phyloP scores from a whole-genome alignment of 805 yeast species.

The Ogataea nakhonphanomensis region DNA sequence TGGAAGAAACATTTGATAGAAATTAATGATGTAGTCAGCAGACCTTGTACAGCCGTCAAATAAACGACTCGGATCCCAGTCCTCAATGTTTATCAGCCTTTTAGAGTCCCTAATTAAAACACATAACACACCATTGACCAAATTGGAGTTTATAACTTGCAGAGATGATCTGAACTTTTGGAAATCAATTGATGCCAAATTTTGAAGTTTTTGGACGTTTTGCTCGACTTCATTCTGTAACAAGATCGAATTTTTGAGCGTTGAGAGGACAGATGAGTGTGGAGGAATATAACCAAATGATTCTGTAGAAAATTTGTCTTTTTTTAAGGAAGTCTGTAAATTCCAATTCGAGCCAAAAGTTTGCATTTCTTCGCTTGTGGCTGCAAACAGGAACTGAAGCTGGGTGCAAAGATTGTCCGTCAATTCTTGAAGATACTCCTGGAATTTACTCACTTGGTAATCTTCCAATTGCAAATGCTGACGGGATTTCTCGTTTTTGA shows the following conservation, averaged over 20 bases:
- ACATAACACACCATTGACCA: conserved; percentile 27
- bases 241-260: conserved; percentile 48
- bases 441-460: conserved; percentile 40
- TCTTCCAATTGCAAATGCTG: conserved; percentile 40
- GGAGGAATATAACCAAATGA: conserved; percentile 62
- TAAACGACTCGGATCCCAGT: conserved; percentile 33
- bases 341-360: conserved; percentile 12
- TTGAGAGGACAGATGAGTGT: conserved; percentile 57
- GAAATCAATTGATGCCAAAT: conserved; percentile 23
- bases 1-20: conserved; percentile 36
- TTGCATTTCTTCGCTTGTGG: conserved; percentile 39
- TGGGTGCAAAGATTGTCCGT: conserved; percentile 28
- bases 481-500: conserved; percentile 15
- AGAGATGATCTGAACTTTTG: conserved; percentile 28
- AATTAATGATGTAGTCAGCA: conserved; percentile 37
- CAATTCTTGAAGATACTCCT: conserved; percentile 27
- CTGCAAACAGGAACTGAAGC: conserved; percentile 27
- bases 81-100: conserved; percentile 33
- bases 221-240: conserved; percentile 41
- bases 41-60: conserved; percentile 35
- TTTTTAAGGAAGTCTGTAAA: not conserved
- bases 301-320: conserved; percentile 11
- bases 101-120: conserved; percentile 26
- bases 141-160: conserved; percentile 22
- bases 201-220: conserved; percentile 35